Evolutionary conservation across 805 yeast species (phyloP).

Genomic region (Candida orba): DNA sequence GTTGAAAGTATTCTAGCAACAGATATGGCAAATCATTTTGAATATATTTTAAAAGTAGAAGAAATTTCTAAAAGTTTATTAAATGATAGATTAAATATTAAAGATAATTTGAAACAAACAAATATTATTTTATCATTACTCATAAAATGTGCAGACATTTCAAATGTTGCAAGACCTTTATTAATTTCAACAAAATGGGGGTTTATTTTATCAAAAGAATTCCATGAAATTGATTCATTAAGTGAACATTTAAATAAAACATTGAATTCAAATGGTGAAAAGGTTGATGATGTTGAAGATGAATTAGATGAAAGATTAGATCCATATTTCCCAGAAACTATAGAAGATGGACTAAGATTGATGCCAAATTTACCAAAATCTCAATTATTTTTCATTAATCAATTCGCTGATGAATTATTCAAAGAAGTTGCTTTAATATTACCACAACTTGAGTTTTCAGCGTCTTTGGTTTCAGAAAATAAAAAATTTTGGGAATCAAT

Average conservation of each 20-base stretch:
- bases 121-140: slow-evolving; percentile 56
- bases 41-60: slow-evolving; percentile 52
- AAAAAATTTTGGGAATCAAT: not conserved
- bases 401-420: slow-evolving; percentile 78
- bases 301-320: slow-evolving; percentile 14
- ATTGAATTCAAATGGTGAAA: not conserved
- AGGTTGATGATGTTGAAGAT: slow-evolving; percentile 19
- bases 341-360: slow-evolving; percentile 37
- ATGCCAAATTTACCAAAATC: slow-evolving; percentile 55
- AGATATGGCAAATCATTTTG: slow-evolving; percentile 87
- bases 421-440: slow-evolving; percentile 50
- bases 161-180: slow-evolving; percentile 82
- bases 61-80: slow-evolving; percentile 21
- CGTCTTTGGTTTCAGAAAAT: slow-evolving; percentile 34
- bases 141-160: slow-evolving; percentile 92
- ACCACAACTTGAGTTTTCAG: slow-evolving; percentile 53
- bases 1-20: slow-evolving; percentile 64
- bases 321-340: slow-evolving; percentile 28
- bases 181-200: slow-evolving; percentile 84
- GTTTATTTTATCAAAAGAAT: slow-evolving; percentile 66
- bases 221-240: slow-evolving; percentile 54
- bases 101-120: slow-evolving; percentile 19
- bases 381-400: slow-evolving; percentile 75
- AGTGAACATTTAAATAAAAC: slow-evolving; percentile 30
- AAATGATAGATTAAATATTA: slow-evolving; percentile 9